Evolutionary conservation across 2,329 filamentous ascomycete species (phyloP).

Genomic region (Lasiodiplodia sp.): DNA sequence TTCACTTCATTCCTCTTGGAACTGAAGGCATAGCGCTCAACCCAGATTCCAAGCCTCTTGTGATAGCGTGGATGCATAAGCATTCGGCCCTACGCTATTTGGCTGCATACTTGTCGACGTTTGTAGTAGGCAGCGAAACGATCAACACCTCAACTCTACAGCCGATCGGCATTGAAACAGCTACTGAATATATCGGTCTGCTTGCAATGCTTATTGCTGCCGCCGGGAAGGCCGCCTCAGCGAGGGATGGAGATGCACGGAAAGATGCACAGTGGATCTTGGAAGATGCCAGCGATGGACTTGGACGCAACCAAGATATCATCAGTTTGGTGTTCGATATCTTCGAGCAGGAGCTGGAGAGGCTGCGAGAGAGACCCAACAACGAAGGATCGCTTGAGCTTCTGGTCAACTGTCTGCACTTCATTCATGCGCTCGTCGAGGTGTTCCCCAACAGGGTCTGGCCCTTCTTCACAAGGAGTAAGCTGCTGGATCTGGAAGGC

Average conservation of each 20-base stretch:
- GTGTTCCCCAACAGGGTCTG: conserved; percentile 84
- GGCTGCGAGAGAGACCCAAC: conserved; percentile 60
- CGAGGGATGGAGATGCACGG: conserved; percentile 32
- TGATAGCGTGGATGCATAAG: conserved; percentile 74
- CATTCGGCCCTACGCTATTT: conserved; percentile 84
- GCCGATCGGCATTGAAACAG: conserved; percentile 64
- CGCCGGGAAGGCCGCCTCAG: conserved; percentile 35
- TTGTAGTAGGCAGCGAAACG: conserved; percentile 62
- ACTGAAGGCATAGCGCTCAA: conserved; percentile 76
- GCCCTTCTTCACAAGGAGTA: conserved; percentile 85
- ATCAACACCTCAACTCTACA: conserved; percentile 55
- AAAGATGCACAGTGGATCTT: conserved; percentile 55
- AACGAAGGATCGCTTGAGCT: conserved; percentile 70
- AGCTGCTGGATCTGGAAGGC: conserved; percentile 77
- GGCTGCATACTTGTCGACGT: conserved; percentile 69
- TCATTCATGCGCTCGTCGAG: conserved; percentile 74
- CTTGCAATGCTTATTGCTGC: conserved; percentile 71
- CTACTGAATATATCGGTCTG: conserved; percentile 76
- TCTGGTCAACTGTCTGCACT: conserved; percentile 78
- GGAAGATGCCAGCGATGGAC: conserved; percentile 57
- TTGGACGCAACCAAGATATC: conserved; percentile 71
- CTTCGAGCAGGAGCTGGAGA: conserved; percentile 72
- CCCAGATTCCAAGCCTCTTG: conserved; percentile 73
- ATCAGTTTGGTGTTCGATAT: conserved; percentile 83
- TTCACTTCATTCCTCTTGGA: conserved; percentile 65